Evolutionary conservation across 2,329 filamentous ascomycete species (phyloP), one percentile per base, ranked within the genome.

Genomic region (Clonostachys solani): DNA sequence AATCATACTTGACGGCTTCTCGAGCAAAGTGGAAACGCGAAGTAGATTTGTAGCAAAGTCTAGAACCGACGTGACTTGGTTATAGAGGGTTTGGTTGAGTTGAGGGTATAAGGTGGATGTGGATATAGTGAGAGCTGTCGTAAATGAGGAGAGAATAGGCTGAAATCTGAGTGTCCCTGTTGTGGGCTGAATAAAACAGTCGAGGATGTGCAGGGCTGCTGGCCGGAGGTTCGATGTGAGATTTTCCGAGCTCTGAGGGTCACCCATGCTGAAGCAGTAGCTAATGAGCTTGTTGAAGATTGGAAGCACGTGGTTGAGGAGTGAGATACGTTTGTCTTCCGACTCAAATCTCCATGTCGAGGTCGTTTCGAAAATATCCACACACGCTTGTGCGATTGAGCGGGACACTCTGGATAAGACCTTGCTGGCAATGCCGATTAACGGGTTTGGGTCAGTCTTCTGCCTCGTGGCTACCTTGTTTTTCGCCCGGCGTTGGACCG

Each of bases 331-430:
- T 54, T 92, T 85, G 23, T 83, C 72, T 12, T 82, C 75, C 2
- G 79, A 76, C 7, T 80, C 75, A 61, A 95, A 96, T 54, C 85
- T 86, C 94, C 92, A 99, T 6, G 84, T 90, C 33, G 83, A 81
- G 36, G 87, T 88, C 63, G 87, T 94, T 67, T 95, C 91, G 55
- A 95, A 86, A 7, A 95, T 80, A 59, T 95, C 91, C 19, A 95
- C 78, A 52, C 89, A 77, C 3, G 85, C 84, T 54, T 87, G 84
- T 7, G 86, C 84, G 56, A 92, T 87, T 5, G 85, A 83, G 42
- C 86, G 72, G 37, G 90, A 74, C 16, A 92, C 84, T 43, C 81
- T 82, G 41, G 82, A 79, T 55, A 95, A 79, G 37, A 87, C 79
- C 60, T 90, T 86, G 54, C 95, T 87, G 6, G 91, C 87, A 33